Evolutionary conservation across 768 basidiomycete species (phyloP), one percentile per base, ranked within the genome.

Genomic region (Boletus patriciae): DNA sequence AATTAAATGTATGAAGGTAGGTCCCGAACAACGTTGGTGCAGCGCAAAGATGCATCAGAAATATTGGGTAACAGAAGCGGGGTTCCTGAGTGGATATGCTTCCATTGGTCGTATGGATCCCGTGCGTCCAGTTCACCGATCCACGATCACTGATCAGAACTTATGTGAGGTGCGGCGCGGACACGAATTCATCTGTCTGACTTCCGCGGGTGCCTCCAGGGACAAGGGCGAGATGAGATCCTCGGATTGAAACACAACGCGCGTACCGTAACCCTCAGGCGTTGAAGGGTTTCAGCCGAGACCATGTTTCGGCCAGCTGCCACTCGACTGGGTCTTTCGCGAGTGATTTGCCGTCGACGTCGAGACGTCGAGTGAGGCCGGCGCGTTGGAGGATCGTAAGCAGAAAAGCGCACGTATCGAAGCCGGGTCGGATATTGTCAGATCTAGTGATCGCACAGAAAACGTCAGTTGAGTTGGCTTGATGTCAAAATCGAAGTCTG

Each of bases 201-300:
- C 41, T 38, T 38, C 23, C 16, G 38, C 3, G n/a, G 23, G 55
- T 50, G 25, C 21, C 45, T 57, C 46, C 43, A 52, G 51, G 62
- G 15, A 44, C 52, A 21, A 23, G 27, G 34, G 11, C 40, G 31
- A 37, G 50, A 45, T 46, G 55, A 48, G 55, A 44, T 67, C 56
- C 62, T 65, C 59, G 62, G 62, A 34, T 45, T 51, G 62, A 58
- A 63, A 50, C 36, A 54, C 37, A 31, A 34, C 34, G n/a, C 29
- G n/a, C 31, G 15, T 36, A 57, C 16, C 27, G 60, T 57, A 44
- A 61, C 46, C 29, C 36, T 46, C 40, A 27, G 46, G 43, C 16
- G 48, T 50, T 41, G 15, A 42, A 45, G 43, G 43, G 50, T 55
- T 53, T 52, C 45, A 52, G 9, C 53, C 49, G 60, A 55, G 54